A percentile compares a stretch with the other conserved stretches of the same genome.
Conservation (phyloP, 2,329 filamentous ascomycete species). For the Colletotrichum truncatum region DNA sequence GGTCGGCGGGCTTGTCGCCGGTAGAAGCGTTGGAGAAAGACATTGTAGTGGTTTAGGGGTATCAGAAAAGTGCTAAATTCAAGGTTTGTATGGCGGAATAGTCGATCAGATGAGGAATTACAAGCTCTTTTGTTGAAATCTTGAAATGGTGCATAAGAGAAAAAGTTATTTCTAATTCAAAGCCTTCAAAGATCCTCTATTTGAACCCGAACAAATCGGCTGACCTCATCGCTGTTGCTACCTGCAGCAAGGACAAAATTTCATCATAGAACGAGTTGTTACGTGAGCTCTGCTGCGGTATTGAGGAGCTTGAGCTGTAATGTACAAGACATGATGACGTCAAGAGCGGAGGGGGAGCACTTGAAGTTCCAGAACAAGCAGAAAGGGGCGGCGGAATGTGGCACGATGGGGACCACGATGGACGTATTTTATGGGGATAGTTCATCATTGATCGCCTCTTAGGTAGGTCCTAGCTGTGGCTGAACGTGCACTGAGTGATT, state of each 20-base stretch:
- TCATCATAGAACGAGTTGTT: slow-evolving; percentile 26
- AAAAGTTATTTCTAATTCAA: too few species aligned
- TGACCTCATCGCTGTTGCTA: slow-evolving; percentile 24
- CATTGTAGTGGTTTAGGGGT: not conserved
- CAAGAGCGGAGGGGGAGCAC: slow-evolving; percentile 19
- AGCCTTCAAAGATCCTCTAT: not conserved
- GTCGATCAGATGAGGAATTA: not conserved
- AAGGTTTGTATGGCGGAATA: too few species aligned
- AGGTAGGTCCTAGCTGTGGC: not conserved
- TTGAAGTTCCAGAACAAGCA: not conserved
- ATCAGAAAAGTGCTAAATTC: not conserved
- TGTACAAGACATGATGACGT: slow-evolving; percentile 30
- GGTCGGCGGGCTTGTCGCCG: slow-evolving; percentile 73
- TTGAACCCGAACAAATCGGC: slow-evolving; percentile 18
- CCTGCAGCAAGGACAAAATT: slow-evolving; percentile 23
- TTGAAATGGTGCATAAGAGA: not conserved
- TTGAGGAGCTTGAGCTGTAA: slow-evolving; percentile 13
- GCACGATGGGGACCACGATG: slow-evolving; percentile 8
- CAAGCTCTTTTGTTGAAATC: not conserved
- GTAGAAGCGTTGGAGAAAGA: slow-evolving; percentile 68
- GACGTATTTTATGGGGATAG: slow-evolving; percentile 22
- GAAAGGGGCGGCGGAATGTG: slow-evolving; percentile 6
- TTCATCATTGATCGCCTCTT: slow-evolving; percentile 26
- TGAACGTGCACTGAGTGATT: not conserved
- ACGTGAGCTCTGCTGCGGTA: not conserved